Conservation (phyloP, 2,329 filamentous ascomycete species). For the Aschersonia sp. region DNA sequence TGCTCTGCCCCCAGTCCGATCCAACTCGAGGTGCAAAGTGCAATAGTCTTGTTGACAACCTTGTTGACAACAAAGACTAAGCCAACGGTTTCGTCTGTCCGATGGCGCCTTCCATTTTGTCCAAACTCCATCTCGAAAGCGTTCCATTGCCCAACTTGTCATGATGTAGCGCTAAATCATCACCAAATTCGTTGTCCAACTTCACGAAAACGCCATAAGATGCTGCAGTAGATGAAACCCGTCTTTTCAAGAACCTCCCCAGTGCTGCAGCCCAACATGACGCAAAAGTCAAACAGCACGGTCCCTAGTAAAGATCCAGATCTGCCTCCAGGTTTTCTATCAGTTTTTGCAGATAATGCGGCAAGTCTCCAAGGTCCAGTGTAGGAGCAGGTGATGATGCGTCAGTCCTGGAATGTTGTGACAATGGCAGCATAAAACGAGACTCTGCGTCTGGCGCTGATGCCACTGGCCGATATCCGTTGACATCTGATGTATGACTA, state of each 20-base stretch:
- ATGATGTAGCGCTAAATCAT: background rate
- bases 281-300: background rate
- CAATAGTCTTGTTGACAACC: too few species aligned
- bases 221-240: background rate
- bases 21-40: too few species aligned
- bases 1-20: too few species aligned
- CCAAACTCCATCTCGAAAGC: background rate
- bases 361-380: conserved; percentile 4
- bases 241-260: too few species aligned
- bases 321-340: conserved; percentile 4
- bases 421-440: too few species aligned
- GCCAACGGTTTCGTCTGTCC: too few species aligned
- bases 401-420: too few species aligned
- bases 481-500: too few species aligned
- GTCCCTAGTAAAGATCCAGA: conserved; percentile 1
- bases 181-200: background rate
- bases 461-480: too few species aligned
- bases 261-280: background rate
- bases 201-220: background rate
- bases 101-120: too few species aligned
- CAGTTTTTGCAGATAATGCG: conserved; percentile 2
- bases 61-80: too few species aligned
- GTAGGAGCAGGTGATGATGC: background rate
- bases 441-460: too few species aligned
- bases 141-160: background rate